Evolutionary conservation across 805 yeast species (phyloP).

Genomic region (Kregervanrija pseudodelftensis): DNA sequence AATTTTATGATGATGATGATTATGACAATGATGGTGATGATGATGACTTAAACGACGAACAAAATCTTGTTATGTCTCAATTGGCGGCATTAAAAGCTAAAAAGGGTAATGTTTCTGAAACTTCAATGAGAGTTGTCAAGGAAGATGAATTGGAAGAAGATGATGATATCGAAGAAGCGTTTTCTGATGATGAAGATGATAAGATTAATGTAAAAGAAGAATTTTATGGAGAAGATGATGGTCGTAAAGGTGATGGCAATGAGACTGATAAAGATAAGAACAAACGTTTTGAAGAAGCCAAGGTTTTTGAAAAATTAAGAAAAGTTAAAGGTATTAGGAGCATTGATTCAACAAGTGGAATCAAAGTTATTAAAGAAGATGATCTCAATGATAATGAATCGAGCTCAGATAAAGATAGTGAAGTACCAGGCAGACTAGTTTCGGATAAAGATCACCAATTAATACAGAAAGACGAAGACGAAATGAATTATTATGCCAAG

Average conservation of each 20-base stretch:
- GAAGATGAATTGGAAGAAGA: slow-evolving; percentile 12
- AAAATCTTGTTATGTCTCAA: slow-evolving; percentile 31
- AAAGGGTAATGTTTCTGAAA: slow-evolving; percentile 10
- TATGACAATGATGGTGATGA: slow-evolving; percentile 12
- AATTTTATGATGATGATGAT: slow-evolving; percentile 18
- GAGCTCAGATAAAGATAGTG: slow-evolving; percentile 12
- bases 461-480: slow-evolving; percentile 52
- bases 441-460: slow-evolving; percentile 9
- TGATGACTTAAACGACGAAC: slow-evolving; percentile 5
- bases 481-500: slow-evolving; percentile 76
- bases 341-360: slow-evolving; percentile 17
- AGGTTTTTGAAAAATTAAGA: slow-evolving; percentile 19
- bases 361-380: slow-evolving; percentile 26
- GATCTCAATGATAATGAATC: slow-evolving; percentile 19
- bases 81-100: slow-evolving; percentile 34
- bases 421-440: slow-evolving; percentile 9
- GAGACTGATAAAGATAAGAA: slow-evolving; percentile 10
- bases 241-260: slow-evolving; percentile 18
- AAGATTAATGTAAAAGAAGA: slow-evolving; percentile 3
- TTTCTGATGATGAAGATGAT: slow-evolving; percentile 3
- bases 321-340: slow-evolving; percentile 22
- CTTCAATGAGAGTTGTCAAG: slow-evolving; percentile 12
- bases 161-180: slow-evolving; percentile 11
- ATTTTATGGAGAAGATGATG: slow-evolving; percentile 20
- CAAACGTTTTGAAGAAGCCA: slow-evolving; percentile 19